Conservation (phyloP, 208 protist genomes). For the Acanthamoeba triangularis region DNA sequence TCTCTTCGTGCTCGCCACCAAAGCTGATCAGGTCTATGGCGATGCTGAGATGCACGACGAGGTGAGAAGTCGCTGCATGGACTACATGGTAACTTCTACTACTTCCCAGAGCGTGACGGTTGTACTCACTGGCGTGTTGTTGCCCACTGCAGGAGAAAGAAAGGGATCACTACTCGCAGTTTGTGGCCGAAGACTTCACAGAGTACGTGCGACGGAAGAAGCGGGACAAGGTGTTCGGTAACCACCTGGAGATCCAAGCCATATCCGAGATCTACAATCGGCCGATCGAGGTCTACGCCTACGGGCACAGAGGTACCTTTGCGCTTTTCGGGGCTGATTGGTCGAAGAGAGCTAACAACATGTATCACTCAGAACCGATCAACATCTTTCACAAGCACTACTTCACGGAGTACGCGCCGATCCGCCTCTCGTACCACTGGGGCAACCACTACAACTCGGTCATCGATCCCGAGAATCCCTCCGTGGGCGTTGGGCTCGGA, state of each 20-base stretch:
- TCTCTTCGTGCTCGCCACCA: neutral
- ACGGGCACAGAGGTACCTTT: slow-evolving; percentile 7
- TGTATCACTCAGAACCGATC: slow-evolving; percentile 73
- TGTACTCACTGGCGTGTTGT: neutral
- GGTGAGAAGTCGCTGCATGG: slow-evolving; percentile 82
- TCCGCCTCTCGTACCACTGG: slow-evolving; percentile 83
- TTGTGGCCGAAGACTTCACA: slow-evolving; percentile 74
- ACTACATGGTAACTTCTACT: slow-evolving; percentile 82
- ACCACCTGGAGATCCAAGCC: slow-evolving; percentile 88
- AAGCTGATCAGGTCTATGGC: slow-evolving; percentile 87
- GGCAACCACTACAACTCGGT: slow-evolving; percentile 88
- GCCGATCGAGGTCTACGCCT: slow-evolving; percentile 85
- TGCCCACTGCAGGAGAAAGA: slow-evolving; percentile 50
- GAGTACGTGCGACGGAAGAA: slow-evolving; percentile 78
- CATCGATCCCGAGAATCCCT: slow-evolving; percentile 82
- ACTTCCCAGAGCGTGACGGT: neutral
- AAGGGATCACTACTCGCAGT: slow-evolving; percentile 80
- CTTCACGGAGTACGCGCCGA: slow-evolving; percentile 73
- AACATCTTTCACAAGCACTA: slow-evolving; percentile 86
- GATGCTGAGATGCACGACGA: slow-evolving; percentile 86
- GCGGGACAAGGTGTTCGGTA: slow-evolving; percentile 79
- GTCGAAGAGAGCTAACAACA: neutral
- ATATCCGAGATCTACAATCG: slow-evolving; percentile 86
- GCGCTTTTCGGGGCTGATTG: neutral
- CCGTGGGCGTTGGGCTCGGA: slow-evolving; percentile 52